A percentile compares a stretch with the other conserved stretches of the same genome.
These are phyloP conservation scores for Boeremia lycopersici DNA, from an alignment of 2,329 filamentous ascomycete genomes.

Conservation along the genomic window DNA sequence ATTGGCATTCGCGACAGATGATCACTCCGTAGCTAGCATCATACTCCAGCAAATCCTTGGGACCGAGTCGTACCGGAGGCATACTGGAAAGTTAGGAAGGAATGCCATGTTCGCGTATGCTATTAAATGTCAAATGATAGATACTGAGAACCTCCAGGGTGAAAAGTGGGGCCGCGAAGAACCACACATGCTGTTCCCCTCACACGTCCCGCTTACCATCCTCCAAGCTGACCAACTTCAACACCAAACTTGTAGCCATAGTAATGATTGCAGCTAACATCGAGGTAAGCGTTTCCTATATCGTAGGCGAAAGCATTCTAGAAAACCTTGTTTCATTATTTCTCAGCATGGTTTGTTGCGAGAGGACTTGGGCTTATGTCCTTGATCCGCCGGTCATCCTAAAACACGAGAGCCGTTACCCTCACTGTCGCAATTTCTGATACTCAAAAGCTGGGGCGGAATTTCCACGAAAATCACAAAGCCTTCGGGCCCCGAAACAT, in stretches of 20 bases:
- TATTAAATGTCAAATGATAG: neutral
- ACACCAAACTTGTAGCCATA: neutral
- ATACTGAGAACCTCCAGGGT: neutral
- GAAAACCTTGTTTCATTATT: no score
- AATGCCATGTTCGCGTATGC: neutral
- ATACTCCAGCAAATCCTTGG: slow-evolving; percentile 29
- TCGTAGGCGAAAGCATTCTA: no score
- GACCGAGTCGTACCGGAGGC: slow-evolving; percentile 7
- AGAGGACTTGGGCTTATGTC: no score
- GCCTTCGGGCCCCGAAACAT: neutral
- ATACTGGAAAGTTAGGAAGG: neutral
- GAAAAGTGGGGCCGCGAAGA: neutral
- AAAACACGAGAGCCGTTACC: no score
- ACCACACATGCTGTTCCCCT: slow-evolving; percentile 1
- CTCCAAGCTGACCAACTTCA: neutral
- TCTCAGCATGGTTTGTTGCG: no score
- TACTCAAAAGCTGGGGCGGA: no score
- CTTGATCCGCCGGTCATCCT: no score
- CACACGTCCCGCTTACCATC: neutral
- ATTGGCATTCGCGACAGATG: slow-evolving; percentile 46
- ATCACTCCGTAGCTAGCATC: slow-evolving; percentile 33
- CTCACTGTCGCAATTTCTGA: no score
- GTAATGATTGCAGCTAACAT: no score
- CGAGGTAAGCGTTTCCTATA: no score
- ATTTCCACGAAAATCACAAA: neutral